Base-by-base conservation (phyloP, 495 filamentous ascomycete genomes). In the Rhypophila decipiens region DNA sequence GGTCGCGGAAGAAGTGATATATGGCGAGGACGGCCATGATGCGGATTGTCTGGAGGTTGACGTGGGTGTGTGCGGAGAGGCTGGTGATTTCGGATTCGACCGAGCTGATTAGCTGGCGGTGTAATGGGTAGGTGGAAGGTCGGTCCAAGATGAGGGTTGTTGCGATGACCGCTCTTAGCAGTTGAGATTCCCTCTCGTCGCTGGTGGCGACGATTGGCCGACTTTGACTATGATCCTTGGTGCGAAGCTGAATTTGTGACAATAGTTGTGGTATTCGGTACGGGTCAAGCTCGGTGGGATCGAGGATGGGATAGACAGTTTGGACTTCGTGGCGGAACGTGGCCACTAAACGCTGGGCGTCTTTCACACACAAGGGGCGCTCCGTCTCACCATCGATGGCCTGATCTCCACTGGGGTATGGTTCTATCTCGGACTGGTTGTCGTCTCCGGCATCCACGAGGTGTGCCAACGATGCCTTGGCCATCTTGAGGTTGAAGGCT, bases 401-500 rank as follows among this genome's bases (percentile, higher is more conserved):
- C n/a, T n/a, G n/a, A n/a, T n/a, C n/a, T n/a, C n/a, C n/a, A n/a
- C n/a, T n/a, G n/a, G n/a, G n/a, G n/a, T n/a, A n/a, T n/a, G n/a
- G n/a, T n/a, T n/a, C n/a, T n/a, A n/a, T n/a, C n/a, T n/a, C n/a
- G n/a, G n/a, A n/a, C 13, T 17, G 39, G 31, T 40, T 31, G 19
- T 42, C 23, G 8, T 41, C 15, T 1, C 37, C 15, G 20, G 27
- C 10, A 29, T 50, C 39, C 12, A 47, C 48, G 47, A 55, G 39
- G 2, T 24, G 38, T 2, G 39, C 45, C 5, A 55, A 44, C 19
- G 52, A 55, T n/a, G 37, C 34, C 48, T 51, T 50, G 23, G 47
- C 52, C 4, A 44, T 44, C 39, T 55, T 45, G 9, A 55, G 23
- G 22, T 24, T 46, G 44, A 55, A 55, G 8, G 43, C 48, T 10